Base-by-base conservation (phyloP, 306 rosid genomes). In the Amphicarpaea edgeworthii region DNA sequence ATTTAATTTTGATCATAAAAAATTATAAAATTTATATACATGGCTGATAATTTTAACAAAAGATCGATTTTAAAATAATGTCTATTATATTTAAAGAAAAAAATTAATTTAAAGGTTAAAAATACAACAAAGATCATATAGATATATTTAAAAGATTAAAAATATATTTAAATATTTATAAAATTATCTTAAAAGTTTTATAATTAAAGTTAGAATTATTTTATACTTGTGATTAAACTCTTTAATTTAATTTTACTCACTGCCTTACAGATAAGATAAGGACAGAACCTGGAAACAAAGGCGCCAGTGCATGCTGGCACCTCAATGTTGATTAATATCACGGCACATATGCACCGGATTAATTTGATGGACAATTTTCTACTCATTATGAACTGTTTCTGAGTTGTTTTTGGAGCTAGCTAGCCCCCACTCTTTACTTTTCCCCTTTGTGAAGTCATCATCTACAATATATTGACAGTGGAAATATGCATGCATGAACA, bases 261-360 rank as follows among this genome's bases (percentile, higher is more conserved):
- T 70, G 46, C 50, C 65, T 37, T 23, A n/a, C n/a, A 60, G 72
- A 78, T 57, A 79, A 60, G 72, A 78, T 57, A 79, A 70, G 65
- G 78, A 79, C 78, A 62, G 49, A 79, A 51, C 50, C 58, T 12
- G 7, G 20, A 20, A 50, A 71, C 58, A n/a, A n/a, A n/a, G n/a
- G n/a, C n/a, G n/a, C n/a, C n/a, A 66, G 28, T 47, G 32, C 32
- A 28, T 28, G 43, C 40, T 63, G 38, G 32, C 70, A 32, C 72
- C 57, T 61, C 59, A 38, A 50, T 78, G 47, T 15, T 70, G 45
- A 59, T 63, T 38, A 40, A 59, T 10, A 58, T 67, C 59, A 68
- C 55, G 37, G 57, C 47, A 76, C 59, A 55, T 76, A 64, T 67
- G 59, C 59, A 77, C 68, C 42, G 68, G 70, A 77, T 77, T 77